Conservation (phyloP, 805 yeast genomes). For the Pichia nanzhaoensis region DNA sequence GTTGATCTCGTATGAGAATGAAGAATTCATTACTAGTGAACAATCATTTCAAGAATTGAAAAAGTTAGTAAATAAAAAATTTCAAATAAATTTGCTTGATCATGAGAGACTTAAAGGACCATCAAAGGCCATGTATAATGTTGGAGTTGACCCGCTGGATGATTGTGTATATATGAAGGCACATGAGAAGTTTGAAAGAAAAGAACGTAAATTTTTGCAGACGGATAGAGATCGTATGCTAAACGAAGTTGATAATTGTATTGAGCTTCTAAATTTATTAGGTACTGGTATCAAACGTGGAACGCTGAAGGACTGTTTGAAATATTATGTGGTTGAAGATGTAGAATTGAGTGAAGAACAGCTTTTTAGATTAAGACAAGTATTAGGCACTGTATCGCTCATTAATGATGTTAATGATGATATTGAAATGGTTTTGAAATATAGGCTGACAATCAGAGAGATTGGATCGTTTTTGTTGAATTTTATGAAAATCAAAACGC, state of each 20-base stretch:
- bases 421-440: slow-evolving; percentile 46
- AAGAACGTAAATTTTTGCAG: slow-evolving; percentile 53
- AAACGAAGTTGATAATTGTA: slow-evolving; percentile 50
- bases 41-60: slow-evolving; percentile 1
- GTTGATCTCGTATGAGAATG: not conserved
- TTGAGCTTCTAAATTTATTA: slow-evolving; percentile 37
- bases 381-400: slow-evolving; percentile 33
- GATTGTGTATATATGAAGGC: slow-evolving; percentile 38
- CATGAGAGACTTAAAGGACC: slow-evolving; percentile 10
- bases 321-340: slow-evolving; percentile 8
- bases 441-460: slow-evolving; percentile 45
- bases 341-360: slow-evolving; percentile 11
- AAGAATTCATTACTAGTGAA: not conserved
- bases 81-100: slow-evolving; percentile 17
- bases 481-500: slow-evolving; percentile 34
- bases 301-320: slow-evolving; percentile 7
- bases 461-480: slow-evolving; percentile 33
- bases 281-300: slow-evolving; percentile 16
- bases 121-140: not conserved
- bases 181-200: slow-evolving; percentile 56
- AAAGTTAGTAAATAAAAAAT: slow-evolving; percentile 6
- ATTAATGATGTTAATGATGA: slow-evolving; percentile 42
- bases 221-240: slow-evolving; percentile 48
- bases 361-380: slow-evolving; percentile 5
- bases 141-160: slow-evolving; percentile 37